A percentile compares a stretch with the other conserved stretches of the same genome.
Evolutionary conservation across 208 protist genomes (phyloP).

Genomic region (Leishmania tarentolae): DNA sequence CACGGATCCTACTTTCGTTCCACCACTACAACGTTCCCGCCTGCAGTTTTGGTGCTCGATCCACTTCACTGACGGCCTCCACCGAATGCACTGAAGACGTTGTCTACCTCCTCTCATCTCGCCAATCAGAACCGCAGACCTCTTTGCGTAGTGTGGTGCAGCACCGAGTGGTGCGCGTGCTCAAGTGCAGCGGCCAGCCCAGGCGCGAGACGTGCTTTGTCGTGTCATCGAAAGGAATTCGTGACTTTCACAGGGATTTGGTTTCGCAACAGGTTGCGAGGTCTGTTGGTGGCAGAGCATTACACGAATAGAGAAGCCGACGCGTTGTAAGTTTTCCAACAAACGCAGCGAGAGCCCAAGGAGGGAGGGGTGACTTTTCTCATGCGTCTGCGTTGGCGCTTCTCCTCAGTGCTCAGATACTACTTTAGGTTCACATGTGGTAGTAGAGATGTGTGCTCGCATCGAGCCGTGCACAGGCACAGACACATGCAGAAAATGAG

Average conservation of each 20-base stretch:
- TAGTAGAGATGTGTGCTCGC: background rate
- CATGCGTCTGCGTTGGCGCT: background rate
- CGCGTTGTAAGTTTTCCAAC: background rate
- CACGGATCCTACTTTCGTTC: constrained; percentile 64
- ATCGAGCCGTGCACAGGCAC: no score
- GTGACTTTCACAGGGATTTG: constrained; percentile 39
- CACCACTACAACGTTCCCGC: constrained; percentile 52
- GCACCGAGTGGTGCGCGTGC: constrained; percentile 74
- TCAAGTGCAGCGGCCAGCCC: constrained; percentile 44
- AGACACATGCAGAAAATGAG: background rate
- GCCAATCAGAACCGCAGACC: no score
- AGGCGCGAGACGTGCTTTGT: constrained; percentile 68
- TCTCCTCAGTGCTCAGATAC: no score
- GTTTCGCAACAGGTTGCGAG: background rate
- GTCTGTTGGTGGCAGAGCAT: no score
- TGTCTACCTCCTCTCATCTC: constrained; percentile 9
- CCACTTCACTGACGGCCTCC: background rate
- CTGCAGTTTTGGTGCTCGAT: constrained; percentile 1
- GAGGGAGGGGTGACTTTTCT: background rate
- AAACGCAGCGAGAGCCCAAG: background rate
- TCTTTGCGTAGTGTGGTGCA: constrained; percentile 26
- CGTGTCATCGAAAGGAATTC: constrained; percentile 68
- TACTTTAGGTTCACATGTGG: background rate
- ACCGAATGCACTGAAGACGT: constrained; percentile 32
- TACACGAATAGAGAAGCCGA: background rate